A percentile compares a stretch with the other conserved stretches of the same genome.
Conservation (phyloP, 768 basidiomycete genomes). For the Coprinopsis sp. region DNA sequence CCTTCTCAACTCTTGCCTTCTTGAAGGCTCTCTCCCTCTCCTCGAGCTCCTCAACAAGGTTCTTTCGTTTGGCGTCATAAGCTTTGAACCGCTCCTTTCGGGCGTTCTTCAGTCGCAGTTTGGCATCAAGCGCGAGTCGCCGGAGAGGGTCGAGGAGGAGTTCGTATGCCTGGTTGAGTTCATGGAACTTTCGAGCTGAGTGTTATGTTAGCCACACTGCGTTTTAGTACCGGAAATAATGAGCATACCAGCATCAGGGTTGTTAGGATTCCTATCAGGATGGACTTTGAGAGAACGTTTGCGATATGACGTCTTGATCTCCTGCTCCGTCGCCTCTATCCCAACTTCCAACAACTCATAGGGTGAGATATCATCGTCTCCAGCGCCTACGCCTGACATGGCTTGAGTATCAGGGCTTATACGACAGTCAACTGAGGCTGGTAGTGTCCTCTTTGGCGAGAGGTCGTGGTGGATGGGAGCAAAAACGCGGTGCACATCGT, state of each 20-base stretch:
- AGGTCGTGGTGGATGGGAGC: no score
- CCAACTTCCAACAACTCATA: constrained; percentile 67
- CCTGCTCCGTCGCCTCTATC: constrained; percentile 66
- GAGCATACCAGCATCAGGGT: constrained; percentile 38
- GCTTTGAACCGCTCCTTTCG: constrained; percentile 63
- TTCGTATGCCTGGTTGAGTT: constrained; percentile 77
- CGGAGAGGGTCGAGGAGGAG: constrained; percentile 76
- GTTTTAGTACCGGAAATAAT: constrained; percentile 7
- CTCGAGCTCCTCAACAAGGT: constrained; percentile 72
- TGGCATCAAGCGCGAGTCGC: constrained; percentile 75
- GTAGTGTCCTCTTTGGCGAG: no score
- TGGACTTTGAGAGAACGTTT: constrained; percentile 80
- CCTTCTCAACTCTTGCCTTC: constrained; percentile 60
- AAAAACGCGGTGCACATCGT: no score
- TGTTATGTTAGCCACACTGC: constrained; percentile 44
- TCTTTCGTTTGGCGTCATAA: constrained; percentile 71
- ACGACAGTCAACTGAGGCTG: no score
- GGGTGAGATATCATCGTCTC: constrained; percentile 62
- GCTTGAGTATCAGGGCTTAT: no score
- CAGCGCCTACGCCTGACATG: no score
- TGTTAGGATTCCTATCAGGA: constrained; percentile 53
- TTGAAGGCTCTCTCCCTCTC: constrained; percentile 74
- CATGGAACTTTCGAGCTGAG: constrained; percentile 80
- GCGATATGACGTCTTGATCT: constrained; percentile 77
- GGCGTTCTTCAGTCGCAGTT: constrained; percentile 65